Percentiles rank a stretch among this genome's conserved stretches.
Evolutionary conservation across 768 basidiomycete species (phyloP).

Genomic region (Podaxis carcinomalis): DNA sequence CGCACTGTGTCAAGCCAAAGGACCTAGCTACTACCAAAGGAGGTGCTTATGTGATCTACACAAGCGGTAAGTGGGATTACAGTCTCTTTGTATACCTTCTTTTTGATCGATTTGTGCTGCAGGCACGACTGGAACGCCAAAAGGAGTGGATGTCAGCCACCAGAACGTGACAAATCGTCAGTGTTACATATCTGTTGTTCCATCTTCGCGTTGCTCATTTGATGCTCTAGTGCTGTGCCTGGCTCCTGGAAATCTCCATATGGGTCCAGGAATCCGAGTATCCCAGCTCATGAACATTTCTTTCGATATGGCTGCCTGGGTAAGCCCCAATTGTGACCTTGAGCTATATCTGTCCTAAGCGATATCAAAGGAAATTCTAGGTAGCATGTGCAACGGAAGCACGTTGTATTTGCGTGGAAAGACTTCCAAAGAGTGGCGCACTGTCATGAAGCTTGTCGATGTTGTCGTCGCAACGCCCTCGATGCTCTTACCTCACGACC

Average conservation of each 20-base stretch:
- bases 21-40: constrained; percentile 36
- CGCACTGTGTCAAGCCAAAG: constrained; percentile 30
- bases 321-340: constrained; percentile 10
- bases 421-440: constrained; percentile 47
- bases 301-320: constrained; percentile 69
- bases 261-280: constrained; percentile 52
- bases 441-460: constrained; percentile 47
- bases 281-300: constrained; percentile 60
- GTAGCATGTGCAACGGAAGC: constrained; percentile 47
- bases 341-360: constrained; percentile 13
- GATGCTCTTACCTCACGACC: constrained; percentile 48
- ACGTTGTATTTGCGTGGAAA: constrained; percentile 53
- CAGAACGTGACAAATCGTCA: constrained; percentile 54
- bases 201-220: constrained; percentile 16
- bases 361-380: constrained; percentile 49
- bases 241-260: constrained; percentile 52
- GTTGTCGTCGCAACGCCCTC: constrained; percentile 54
- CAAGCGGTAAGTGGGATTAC: constrained; percentile 40
- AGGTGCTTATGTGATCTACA: constrained; percentile 58
- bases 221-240: constrained; percentile 32
- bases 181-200: constrained; percentile 13
- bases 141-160: constrained; percentile 59
- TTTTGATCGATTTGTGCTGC: constrained; percentile 7
- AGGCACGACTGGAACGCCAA: constrained; percentile 56
- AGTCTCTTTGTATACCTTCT: constrained; percentile 4